These are phyloP conservation scores for Recurvomyces mirabilis DNA, from an alignment of 495 filamentous ascomycete species.

Conservation along the genomic window DNA sequence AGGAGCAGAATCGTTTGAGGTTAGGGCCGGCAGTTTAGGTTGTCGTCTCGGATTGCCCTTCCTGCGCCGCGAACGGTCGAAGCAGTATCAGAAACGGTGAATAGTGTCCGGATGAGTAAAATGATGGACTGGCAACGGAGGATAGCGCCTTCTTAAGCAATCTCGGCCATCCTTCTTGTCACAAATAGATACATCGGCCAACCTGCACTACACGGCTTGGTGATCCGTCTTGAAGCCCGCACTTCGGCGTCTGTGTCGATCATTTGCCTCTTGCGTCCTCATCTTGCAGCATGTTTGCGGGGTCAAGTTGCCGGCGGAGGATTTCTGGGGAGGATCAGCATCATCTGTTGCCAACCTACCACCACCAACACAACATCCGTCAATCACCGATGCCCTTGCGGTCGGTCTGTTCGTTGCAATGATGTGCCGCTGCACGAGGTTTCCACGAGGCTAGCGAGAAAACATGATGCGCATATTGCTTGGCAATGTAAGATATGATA, in stretches of 20 bases:
- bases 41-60: no score
- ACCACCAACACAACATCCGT: not conserved
- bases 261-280: not conserved
- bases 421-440: not conserved
- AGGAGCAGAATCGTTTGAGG: no score
- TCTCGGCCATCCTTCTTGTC: no score
- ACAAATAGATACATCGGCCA: no score
- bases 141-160: no score
- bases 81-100: no score
- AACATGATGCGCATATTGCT: conserved; percentile 1
- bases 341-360: not conserved
- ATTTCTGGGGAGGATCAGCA: not conserved
- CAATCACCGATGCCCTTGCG: no score
- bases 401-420: conserved; percentile 1
- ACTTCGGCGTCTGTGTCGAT: not conserved
- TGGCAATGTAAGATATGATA: no score
- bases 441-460: not conserved
- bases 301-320: conserved; percentile 3
- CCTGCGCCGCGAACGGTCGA: no score
- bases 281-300: not conserved
- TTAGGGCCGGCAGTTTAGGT: no score
- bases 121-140: no score
- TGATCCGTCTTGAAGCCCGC: not conserved
- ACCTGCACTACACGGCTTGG: not conserved
- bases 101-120: no score